Base-by-base conservation (phyloP, 495 filamentous ascomycete genomes). In the Astrocystis sublimbata region DNA sequence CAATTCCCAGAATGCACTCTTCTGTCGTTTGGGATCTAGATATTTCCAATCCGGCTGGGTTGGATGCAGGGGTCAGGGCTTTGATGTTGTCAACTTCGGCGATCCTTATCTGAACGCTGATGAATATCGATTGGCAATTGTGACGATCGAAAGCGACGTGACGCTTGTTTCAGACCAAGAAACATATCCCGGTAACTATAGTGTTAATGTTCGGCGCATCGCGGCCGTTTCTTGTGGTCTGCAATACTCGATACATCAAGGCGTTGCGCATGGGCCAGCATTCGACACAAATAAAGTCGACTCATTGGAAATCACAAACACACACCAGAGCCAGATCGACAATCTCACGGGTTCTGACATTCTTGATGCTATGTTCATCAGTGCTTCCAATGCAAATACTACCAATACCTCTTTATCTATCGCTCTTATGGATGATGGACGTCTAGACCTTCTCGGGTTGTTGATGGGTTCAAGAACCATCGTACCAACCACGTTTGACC, bases 161-260 rank as follows among this genome's bases (percentile, higher is more conserved):
- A 13, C 42, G 5, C 19, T 24, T 19, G n/a, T 1, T 41, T 41
- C 38, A 41, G n/a, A 17, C n/a, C 15, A 6, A 4, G n/a, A 17
- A 19, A 17, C n/a, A 3, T 41, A 6, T 3, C n/a, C 38, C 1
- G n/a, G 2, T 41, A 2, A 19, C 4, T 41, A n/a, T 17, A 1
- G 2, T 8, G 38, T 41, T 9, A 43, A 15, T 17, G 43, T 50
- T 50, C 24, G 28, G 5, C 46, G 10, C 19, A 17, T 31, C 7
- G 46, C 46, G 2, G 46, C 46, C 15, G 28, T 50, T 31, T 30
- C 46, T n/a, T 50, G 28, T n/a, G 15, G 7, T 19, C 13, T 50
- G 26, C 13, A 50, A 30, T 50, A 50, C 46, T 50, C 46, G 7
- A 50, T 50, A n/a, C 19, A 50, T 31, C 46, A 50, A 12, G 46